phyloP scores from a whole-genome alignment of 352 stramenopile genomes.

The Globisporangium iwayamae region DNA sequence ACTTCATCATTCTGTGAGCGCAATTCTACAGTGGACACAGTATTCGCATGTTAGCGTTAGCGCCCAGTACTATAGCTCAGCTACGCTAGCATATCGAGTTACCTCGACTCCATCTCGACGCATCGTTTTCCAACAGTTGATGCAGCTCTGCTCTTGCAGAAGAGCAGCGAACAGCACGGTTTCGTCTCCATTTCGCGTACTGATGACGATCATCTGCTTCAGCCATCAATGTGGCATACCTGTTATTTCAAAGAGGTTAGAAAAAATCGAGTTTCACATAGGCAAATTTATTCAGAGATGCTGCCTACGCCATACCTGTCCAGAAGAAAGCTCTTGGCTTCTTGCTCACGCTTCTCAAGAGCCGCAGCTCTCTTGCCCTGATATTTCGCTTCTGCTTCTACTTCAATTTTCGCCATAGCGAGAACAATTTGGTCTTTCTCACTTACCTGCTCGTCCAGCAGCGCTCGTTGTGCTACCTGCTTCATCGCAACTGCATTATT shows the following conservation, averaged over 20 bases:
- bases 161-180: constrained; percentile 42
- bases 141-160: constrained; percentile 29
- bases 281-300: background rate
- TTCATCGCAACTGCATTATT: constrained; percentile 1
- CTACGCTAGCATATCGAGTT: background rate
- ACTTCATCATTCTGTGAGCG: too few relatives aligned
- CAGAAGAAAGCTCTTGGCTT: constrained; percentile 1
- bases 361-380: background rate
- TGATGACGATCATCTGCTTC: constrained; percentile 36
- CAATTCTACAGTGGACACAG: constrained; percentile 6
- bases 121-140: constrained; percentile 26
- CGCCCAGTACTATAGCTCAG: background rate
- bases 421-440: constrained; percentile 5
- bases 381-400: constrained; percentile 7
- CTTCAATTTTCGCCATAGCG: constrained; percentile 9
- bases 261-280: background rate
- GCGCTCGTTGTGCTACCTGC: constrained; percentile 10
- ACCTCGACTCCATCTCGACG: constrained; percentile 32
- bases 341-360: constrained; percentile 10
- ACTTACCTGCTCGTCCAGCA: constrained; percentile 14
- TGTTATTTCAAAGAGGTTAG: constrained; percentile 16
- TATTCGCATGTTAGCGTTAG: background rate
- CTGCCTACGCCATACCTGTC: background rate
- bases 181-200: constrained; percentile 56
- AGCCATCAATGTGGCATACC: constrained; percentile 32